These are phyloP conservation scores for Phialocephala sp. DNA, from an alignment of 2,329 filamentous ascomycete genomes.

Conservation along the genomic window DNA sequence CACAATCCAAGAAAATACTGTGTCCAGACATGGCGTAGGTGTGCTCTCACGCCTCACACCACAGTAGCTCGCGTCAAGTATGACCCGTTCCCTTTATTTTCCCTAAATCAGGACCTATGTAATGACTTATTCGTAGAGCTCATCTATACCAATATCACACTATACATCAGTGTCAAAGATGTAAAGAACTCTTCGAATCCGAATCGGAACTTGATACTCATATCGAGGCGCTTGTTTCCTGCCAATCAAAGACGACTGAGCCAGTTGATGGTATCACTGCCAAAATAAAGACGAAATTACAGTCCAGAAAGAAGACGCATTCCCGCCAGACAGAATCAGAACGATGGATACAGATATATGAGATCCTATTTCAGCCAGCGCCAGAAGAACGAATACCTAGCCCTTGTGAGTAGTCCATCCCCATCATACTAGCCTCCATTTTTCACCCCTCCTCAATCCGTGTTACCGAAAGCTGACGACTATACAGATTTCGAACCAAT, in stretches of 20 bases:
- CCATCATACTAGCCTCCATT: neutral
- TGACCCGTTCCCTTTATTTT: neutral
- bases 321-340: conserved; percentile 42
- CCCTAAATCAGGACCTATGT: neutral
- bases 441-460: neutral
- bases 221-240: conserved; percentile 39
- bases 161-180: conserved; percentile 47
- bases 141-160: conserved; percentile 41
- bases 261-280: conserved; percentile 47
- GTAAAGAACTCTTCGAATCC: conserved; percentile 45
- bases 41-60: conserved; percentile 47
- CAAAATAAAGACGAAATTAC: conserved; percentile 45
- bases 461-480: neutral
- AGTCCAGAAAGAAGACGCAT: conserved; percentile 43
- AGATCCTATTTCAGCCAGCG: conserved; percentile 44
- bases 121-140: neutral
- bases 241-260: conserved; percentile 32
- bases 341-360: conserved; percentile 48
- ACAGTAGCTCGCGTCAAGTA: conserved; percentile 47
- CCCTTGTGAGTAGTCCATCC: conserved; percentile 42
- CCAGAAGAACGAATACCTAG: conserved; percentile 42
- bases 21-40: conserved; percentile 41
- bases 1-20: conserved; percentile 46
- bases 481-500: conserved; percentile 23
- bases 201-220: conserved; percentile 44